These are phyloP conservation scores for Aspergillus sp. DNA, from an alignment of 2,329 filamentous ascomycete genomes.

Conservation along the genomic window DNA sequence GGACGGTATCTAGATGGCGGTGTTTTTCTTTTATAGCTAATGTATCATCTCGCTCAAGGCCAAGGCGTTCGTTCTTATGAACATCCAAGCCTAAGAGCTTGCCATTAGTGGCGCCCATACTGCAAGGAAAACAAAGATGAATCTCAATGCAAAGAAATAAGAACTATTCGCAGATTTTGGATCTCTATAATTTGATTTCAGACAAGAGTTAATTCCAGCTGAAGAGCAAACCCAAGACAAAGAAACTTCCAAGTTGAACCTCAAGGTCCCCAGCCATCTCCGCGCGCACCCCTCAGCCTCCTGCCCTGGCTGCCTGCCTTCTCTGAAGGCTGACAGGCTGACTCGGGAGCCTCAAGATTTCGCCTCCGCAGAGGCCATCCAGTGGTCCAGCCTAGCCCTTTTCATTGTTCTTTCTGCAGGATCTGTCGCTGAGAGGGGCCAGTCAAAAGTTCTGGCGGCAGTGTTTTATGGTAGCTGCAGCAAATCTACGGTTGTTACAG, in stretches of 20 bases:
- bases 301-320: too few relatives aligned
- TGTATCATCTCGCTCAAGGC: not conserved
- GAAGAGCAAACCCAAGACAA: not conserved
- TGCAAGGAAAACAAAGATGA: not conserved
- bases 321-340: not conserved
- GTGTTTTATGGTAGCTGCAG: not conserved
- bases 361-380: not conserved
- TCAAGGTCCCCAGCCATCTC: too few relatives aligned
- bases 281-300: too few relatives aligned
- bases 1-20: slow-evolving; percentile 4
- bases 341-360: not conserved
- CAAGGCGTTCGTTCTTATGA: too few relatives aligned
- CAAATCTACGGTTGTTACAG: slow-evolving; percentile 1
- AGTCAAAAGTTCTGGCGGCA: slow-evolving; percentile 2
- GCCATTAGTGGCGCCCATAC: not conserved
- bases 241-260: not conserved
- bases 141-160: not conserved
- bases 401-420: not conserved
- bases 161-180: not conserved
- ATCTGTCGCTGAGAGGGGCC: not conserved
- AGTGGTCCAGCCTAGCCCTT: not conserved
- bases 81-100: not conserved
- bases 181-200: not conserved
- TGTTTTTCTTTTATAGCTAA: not conserved
- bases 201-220: not conserved